These are phyloP conservation scores for Boletus calvinii DNA, from an alignment of 1,284 basidiomycete genomes.

Conservation along the genomic window DNA sequence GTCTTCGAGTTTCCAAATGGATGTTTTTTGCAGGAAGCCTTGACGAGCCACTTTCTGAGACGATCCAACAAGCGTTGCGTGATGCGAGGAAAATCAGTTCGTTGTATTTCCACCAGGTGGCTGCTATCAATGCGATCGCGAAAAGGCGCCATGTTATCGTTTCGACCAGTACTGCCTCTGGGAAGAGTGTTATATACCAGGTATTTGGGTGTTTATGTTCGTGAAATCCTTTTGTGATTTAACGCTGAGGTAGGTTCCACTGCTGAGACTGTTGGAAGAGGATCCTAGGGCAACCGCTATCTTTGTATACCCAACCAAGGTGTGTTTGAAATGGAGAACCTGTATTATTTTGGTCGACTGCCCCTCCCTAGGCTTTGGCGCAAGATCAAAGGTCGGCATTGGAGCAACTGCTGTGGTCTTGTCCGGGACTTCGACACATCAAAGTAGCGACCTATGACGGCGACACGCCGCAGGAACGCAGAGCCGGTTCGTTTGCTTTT, in stretches of 20 bases:
- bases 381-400: constrained; percentile 82
- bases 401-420: constrained; percentile 62
- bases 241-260: constrained; percentile 57
- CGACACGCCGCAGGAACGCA: constrained; percentile 73
- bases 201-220: constrained; percentile 33
- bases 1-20: neutral
- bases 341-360: neutral
- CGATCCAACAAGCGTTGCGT: constrained; percentile 58
- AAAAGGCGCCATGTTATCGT: constrained; percentile 77
- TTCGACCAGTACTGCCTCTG: constrained; percentile 88
- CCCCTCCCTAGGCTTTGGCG: constrained; percentile 65
- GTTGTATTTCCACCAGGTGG: constrained; percentile 79
- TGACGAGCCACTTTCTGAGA: constrained; percentile 55
- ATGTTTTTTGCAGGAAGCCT: constrained; percentile 44
- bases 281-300: constrained; percentile 69
- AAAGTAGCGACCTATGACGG: constrained; percentile 85
- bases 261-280: constrained; percentile 67
- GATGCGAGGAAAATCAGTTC: constrained; percentile 63
- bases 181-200: constrained; percentile 91
- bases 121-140: constrained; percentile 70
- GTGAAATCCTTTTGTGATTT: neutral
- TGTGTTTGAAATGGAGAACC: constrained; percentile 18
- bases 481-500: constrained; percentile 46
- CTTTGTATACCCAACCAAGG: constrained; percentile 91
- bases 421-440: constrained; percentile 62